Base-by-base conservation (phyloP, 768 basidiomycete species). In the Leccinum incarnatum region DNA sequence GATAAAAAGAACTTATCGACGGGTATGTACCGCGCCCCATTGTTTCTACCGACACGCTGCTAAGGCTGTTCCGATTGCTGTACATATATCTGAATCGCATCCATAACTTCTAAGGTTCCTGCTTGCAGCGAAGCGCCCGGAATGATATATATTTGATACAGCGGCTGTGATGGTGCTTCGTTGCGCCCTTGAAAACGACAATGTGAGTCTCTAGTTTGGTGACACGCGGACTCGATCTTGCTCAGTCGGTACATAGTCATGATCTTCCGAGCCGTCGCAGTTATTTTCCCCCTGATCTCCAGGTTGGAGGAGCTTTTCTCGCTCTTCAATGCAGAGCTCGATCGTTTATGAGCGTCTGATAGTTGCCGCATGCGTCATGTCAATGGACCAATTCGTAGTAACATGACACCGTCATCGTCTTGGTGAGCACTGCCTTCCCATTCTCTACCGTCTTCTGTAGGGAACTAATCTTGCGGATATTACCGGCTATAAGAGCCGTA, bases 51-150 rank as follows among this genome's bases (percentile, higher is more conserved):
- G 10, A 49, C 17, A 32, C 30, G 15, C 19, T 21, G 40, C 40
- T 19, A 25, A 21, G 42, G 55, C 55, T 59, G 58, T 61, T 21
- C 53, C 12, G 47, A 30, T 11, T 29, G 27, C 56, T 55, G 53
- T 23, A 21, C 21, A 21, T 32, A 55, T 32, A 42, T 46, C 5
- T 12, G 19, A 45, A 54, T 51, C 27, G 3, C 51, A 11, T n/a
- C 52, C 3, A 23, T 12, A 37, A 1, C 40, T 19, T 34, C 32
- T 34, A 12, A n/a, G 25, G 5, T n/a, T 14, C 7, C 1, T 30
- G 11, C 27, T 54, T 29, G 36, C 37, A 42, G n/a, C 3, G 7
- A 12, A n/a, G 21, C 25, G 8, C 25, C 47, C 15, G 9, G 25
- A 8, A 15, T 25, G 25, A 17, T 40, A n/a, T 10, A 25, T 40